These are phyloP conservation scores for Leccinum holopus DNA, from an alignment of 1,284 basidiomycete genomes.

Conservation along the genomic window DNA sequence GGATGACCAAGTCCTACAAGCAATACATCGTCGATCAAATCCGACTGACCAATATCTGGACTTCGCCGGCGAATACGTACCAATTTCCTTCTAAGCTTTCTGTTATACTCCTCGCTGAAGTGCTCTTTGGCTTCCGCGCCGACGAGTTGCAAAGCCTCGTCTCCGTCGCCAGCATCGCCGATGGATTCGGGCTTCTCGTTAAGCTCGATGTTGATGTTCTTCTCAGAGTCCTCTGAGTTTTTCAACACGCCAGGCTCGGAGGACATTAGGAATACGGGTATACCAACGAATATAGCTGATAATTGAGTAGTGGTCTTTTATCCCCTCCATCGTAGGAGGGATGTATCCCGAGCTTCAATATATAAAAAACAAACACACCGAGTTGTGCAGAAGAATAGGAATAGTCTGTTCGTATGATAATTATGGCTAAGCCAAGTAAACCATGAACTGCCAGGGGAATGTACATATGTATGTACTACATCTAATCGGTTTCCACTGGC, in stretches of 20 bases:
- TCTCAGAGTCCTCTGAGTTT: slow-evolving; percentile 12
- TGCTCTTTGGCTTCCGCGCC: slow-evolving; percentile 48
- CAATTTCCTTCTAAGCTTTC: slow-evolving; percentile 55
- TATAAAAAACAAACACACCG: no score
- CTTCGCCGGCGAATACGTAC: slow-evolving; percentile 35
- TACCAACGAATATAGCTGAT: no score
- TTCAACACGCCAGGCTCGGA: slow-evolving; percentile 1
- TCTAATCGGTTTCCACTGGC: no score
- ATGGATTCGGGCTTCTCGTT: slow-evolving; percentile 18
- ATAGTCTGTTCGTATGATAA: no score
- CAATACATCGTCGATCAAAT: neutral
- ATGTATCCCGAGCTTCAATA: no score
- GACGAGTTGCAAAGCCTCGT: slow-evolving; percentile 61
- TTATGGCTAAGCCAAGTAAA: no score
- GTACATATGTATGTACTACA: no score
- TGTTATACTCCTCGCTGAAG: slow-evolving; percentile 63
- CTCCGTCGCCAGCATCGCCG: slow-evolving; percentile 43
- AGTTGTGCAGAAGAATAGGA: no score
- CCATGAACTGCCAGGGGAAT: no score
- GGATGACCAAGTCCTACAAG: slow-evolving; percentile 54
- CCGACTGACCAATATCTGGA: neutral
- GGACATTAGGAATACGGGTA: no score
- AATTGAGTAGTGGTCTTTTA: no score
- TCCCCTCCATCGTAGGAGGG: no score
- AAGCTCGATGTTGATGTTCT: slow-evolving; percentile 9